A percentile compares a stretch with the other conserved stretches of the same genome.
phyloP scores from a whole-genome alignment of 2,329 filamentous ascomycete genomes.

The Talaromyces sp. region DNA sequence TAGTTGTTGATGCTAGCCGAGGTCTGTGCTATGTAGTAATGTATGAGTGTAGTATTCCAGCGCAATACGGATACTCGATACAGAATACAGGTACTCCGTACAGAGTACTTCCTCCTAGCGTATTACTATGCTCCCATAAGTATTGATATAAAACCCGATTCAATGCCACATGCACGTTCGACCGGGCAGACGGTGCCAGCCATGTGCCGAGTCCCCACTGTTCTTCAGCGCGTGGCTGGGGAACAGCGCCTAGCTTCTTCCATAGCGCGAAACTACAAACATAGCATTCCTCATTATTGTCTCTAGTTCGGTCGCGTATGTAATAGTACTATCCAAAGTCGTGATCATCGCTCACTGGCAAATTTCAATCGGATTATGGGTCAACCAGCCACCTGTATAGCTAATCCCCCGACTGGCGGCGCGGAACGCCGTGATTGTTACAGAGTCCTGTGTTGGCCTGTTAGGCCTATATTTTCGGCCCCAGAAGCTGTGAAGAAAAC shows the following conservation, averaged over 20 bases:
- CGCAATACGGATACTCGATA: too few species aligned
- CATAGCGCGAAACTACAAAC: not conserved
- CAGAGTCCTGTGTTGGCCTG: too few species aligned
- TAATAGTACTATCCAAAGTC: too few species aligned
- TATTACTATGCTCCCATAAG: too few species aligned
- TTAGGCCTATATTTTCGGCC: not conserved
- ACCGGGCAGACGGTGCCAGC: not conserved
- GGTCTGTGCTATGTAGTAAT: too few species aligned
- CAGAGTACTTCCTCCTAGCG: too few species aligned
- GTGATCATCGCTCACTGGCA: not conserved
- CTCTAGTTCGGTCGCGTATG: too few species aligned
- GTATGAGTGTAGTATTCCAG: too few species aligned
- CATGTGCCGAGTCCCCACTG: not conserved
- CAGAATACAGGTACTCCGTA: too few species aligned
- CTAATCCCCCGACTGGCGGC: not conserved
- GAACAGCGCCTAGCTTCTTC: not conserved
- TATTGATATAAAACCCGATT: not conserved
- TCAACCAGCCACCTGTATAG: not conserved
- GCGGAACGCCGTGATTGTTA: not conserved
- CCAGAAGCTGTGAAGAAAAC: too few species aligned
- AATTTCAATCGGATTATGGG: not conserved
- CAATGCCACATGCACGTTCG: not conserved
- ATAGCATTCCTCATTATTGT: too few species aligned
- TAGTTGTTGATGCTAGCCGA: too few species aligned
- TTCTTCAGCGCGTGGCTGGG: not conserved